Evolutionary conservation across 495 filamentous ascomycete species (phyloP).

Genomic region (Penicillium cinerascens): DNA sequence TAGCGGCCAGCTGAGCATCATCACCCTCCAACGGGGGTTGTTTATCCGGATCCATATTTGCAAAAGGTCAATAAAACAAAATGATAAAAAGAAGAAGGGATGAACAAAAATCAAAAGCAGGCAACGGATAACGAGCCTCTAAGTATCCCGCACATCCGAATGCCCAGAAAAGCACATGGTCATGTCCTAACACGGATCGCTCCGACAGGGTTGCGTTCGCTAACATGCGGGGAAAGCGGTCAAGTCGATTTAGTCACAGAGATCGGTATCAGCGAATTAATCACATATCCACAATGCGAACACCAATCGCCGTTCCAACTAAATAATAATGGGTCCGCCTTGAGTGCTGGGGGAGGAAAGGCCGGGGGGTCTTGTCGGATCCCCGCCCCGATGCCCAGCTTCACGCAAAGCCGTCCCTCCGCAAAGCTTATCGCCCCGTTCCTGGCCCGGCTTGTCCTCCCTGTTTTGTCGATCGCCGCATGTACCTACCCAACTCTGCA

Average conservation of each 20-base stretch:
- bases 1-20: slow-evolving; percentile 49
- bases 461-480: slow-evolving; percentile 15
- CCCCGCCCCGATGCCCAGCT: slow-evolving; percentile 4
- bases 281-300: background rate
- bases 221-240: slow-evolving; percentile 11
- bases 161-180: slow-evolving; percentile 7
- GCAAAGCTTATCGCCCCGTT: slow-evolving; percentile 8
- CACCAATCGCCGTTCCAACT: slow-evolving; percentile 6
- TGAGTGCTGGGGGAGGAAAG: background rate
- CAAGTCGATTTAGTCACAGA: background rate
- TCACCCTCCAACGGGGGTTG: slow-evolving; percentile 23
- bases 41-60: slow-evolving; percentile 4
- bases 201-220: slow-evolving; percentile 15
- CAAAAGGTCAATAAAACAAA: background rate
- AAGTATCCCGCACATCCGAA: slow-evolving; percentile 3
- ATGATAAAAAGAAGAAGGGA: background rate
- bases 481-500: slow-evolving; percentile 20
- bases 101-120: background rate
- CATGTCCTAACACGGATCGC: slow-evolving; percentile 6
- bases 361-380: slow-evolving; percentile 3
- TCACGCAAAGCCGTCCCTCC: slow-evolving; percentile 4
- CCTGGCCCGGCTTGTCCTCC: slow-evolving; percentile 15
- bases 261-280: slow-evolving; percentile 1
- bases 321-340: background rate
- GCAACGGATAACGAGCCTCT: background rate